Evolutionary conservation across 441 rosid genomes (phyloP), one percentile per base, ranked within the genome.

Genomic region (Bocquillonia castaneifolia): DNA sequence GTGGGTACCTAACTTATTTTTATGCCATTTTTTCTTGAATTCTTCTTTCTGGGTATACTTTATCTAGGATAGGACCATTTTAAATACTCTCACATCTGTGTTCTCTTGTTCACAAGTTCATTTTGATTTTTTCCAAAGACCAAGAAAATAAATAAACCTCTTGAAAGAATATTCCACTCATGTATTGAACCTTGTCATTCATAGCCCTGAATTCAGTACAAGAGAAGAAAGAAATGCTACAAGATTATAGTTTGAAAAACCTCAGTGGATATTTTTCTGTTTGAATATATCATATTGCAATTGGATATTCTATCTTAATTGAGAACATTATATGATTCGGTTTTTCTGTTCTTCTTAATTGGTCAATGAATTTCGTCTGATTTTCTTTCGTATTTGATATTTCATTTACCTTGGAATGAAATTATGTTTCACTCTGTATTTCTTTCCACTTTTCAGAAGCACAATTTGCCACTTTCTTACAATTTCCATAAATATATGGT

Each of bases 401-500:
- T 47, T 67, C 63, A 63, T 14, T 9, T 67, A 32, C 32, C 57
- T 25, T 2, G 17, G 25, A 42, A 32, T 59, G 61, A 67, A 72
- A 59, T 63, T 63, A 51, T 51, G 53, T 59, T 60, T 26, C 32
- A 5, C 69, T 26, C n/a, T 73, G 20, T 67, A 17, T 18, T 77
- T 52, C 23, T 65, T 32, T 66, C 45, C 7, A 66, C 23, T 68
- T 75, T 77, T 9, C 91, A 93, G 97, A 91, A 91, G 81, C 99
- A 91, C 83, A 89, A 81, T 58, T 83, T 93, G 73, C 95, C 96
- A 40, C 86, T 74, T 71, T 88, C 97, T 52, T 89, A 93, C 76
- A 76, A 89, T 81, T 93, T 93, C 78, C 99, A 89, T 60, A 83
- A 76, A 63, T 93, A 93, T 66, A 93, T 91, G 96, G 97, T 91